These are phyloP conservation scores for Botrytis galanthina DNA, from an alignment of 2,329 filamentous ascomycete genomes.

Conservation along the genomic window DNA sequence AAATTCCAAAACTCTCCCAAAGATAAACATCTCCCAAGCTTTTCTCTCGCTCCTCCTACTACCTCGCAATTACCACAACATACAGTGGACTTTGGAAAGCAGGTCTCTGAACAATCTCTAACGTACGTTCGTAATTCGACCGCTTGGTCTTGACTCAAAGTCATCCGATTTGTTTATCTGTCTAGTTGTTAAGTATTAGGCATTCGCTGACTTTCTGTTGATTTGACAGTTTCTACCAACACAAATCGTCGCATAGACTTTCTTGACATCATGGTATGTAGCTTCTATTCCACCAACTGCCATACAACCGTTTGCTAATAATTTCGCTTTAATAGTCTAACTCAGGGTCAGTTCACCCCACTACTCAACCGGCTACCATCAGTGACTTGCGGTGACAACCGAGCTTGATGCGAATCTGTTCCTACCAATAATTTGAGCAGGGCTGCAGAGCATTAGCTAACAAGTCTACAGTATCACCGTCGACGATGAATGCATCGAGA, in stretches of 20 bases:
- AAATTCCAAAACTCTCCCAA: conserved; percentile 21
- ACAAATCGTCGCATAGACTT: conserved; percentile 20
- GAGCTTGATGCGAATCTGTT: conserved; percentile 15
- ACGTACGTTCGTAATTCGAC: not conserved
- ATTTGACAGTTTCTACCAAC: conserved; percentile 2
- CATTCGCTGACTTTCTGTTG: conserved; percentile 13
- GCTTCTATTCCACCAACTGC: not conserved
- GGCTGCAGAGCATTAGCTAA: conserved; percentile 21
- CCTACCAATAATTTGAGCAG: not conserved
- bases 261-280: conserved; percentile 28
- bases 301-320: conserved; percentile 25
- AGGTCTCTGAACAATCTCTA: conserved; percentile 7
- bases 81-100: conserved; percentile 2
- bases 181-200: conserved; percentile 13
- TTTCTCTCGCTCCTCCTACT: conserved; percentile 15
- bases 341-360: conserved; percentile 58
- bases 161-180: conserved; percentile 12
- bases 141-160: not conserved
- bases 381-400: conserved; percentile 17
- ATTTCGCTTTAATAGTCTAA: conserved; percentile 52
- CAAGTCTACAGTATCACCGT: conserved; percentile 61
- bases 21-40: conserved; percentile 25
- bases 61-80: conserved; percentile 11
- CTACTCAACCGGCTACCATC: conserved; percentile 26
- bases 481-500: conserved; percentile 65